Evolutionary conservation across 768 basidiomycete species (phyloP).

Genomic region (Lentinula guzmanii): DNA sequence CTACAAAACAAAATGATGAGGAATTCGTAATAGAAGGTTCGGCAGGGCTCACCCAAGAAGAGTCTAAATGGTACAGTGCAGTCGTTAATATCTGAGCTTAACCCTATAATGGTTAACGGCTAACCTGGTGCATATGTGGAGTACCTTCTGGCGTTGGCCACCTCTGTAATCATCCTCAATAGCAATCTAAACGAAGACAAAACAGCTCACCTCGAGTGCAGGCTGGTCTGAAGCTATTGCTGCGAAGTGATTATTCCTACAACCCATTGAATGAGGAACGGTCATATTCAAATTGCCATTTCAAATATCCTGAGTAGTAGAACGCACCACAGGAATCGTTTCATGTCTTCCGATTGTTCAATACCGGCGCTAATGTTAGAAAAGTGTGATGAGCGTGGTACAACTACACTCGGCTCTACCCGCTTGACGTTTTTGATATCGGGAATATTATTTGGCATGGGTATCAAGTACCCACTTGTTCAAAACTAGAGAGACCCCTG

Average conservation of each 20-base stretch:
- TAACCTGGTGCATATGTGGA: slow-evolving; percentile 50
- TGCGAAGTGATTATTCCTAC: slow-evolving; percentile 69
- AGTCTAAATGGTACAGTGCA: slow-evolving; percentile 31
- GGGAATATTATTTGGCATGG: neutral
- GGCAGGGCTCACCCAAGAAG: slow-evolving; percentile 43
- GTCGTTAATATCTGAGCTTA: neutral
- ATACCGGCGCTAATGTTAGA: slow-evolving; percentile 47
- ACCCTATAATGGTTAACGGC: slow-evolving; percentile 7
- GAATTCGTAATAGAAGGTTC: too few species aligned
- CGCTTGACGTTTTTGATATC: neutral
- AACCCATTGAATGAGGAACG: neutral
- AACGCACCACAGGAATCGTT: slow-evolving; percentile 61
- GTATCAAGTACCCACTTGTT: neutral
- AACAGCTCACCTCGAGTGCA: slow-evolving; percentile 44
- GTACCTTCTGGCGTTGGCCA: slow-evolving; percentile 46
- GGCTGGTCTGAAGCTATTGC: slow-evolving; percentile 67
- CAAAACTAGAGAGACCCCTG: too few species aligned
- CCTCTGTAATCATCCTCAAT: slow-evolving; percentile 25
- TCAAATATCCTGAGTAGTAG: neutral
- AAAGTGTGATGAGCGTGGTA: neutral
- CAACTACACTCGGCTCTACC: neutral
- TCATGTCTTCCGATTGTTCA: slow-evolving; percentile 66
- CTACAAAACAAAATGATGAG: slow-evolving; percentile 20
- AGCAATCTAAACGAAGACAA: neutral
- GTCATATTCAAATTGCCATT: neutral